Evolutionary conservation across 2,329 filamentous ascomycete species (phyloP).

Genomic region (Talaromyces sp.): DNA sequence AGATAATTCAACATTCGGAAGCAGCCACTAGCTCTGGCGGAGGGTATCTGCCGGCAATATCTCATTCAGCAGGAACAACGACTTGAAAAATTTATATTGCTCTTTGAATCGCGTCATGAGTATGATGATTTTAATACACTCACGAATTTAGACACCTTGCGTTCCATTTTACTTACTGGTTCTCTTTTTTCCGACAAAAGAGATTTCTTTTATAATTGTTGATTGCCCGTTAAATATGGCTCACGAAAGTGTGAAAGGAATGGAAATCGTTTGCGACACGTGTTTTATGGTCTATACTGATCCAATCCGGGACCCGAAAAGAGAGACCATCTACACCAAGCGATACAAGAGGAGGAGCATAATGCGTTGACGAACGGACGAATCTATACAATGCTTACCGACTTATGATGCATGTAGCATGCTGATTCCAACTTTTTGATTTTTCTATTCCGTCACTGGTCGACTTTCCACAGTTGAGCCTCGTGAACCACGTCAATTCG

Average conservation of each 20-base stretch:
- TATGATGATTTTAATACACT: slow-evolving; percentile 8
- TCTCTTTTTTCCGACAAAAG: background rate
- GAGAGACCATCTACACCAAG: background rate
- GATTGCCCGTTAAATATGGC: background rate
- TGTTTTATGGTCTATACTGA: background rate
- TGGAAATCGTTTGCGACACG: background rate
- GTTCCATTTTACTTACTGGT: background rate
- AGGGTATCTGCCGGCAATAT: slow-evolving; percentile 14
- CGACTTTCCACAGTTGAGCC: background rate
- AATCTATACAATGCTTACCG: slow-evolving; percentile 6
- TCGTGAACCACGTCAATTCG: background rate
- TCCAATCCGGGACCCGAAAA: background rate
- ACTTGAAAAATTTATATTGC: background rate
- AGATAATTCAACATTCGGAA: slow-evolving; percentile 7
- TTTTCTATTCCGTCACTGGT: background rate
- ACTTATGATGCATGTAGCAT: slow-evolving; percentile 16
- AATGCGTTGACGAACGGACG: slow-evolving; percentile 12
- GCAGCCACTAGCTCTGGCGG: slow-evolving; percentile 8
- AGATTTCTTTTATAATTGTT: background rate
- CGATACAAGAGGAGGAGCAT: slow-evolving; percentile 8
- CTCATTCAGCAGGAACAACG: slow-evolving; percentile 17
- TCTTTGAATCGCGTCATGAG: slow-evolving; percentile 8
- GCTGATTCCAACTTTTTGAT: background rate
- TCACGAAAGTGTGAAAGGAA: slow-evolving; percentile 1
- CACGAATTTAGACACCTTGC: slow-evolving; percentile 10